These are phyloP conservation scores for Tricholoma sp. DNA, from an alignment of 768 basidiomycete genomes.

Conservation along the genomic window DNA sequence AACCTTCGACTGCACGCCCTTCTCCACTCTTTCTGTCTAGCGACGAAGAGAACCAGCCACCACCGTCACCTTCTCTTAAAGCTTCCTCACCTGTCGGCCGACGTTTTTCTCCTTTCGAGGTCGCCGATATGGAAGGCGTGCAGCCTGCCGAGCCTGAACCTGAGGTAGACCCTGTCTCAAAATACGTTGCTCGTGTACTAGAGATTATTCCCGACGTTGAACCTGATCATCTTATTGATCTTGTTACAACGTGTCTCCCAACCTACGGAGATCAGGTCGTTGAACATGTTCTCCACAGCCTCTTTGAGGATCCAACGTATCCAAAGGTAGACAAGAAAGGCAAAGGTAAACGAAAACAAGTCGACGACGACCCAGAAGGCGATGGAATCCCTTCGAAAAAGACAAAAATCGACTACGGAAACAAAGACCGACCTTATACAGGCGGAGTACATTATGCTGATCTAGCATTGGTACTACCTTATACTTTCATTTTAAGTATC, in stretches of 20 bases:
- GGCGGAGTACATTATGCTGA: conserved; percentile 44
- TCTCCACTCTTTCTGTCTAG: not conserved
- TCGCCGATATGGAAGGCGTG: not conserved
- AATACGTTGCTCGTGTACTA: conserved; percentile 43
- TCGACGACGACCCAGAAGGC: conserved; percentile 27
- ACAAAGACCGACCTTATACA: conserved; percentile 35
- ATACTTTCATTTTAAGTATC: conserved; percentile 2
- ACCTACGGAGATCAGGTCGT: conserved; percentile 36
- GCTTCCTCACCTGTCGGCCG: not conserved
- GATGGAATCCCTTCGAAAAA: conserved; percentile 27
- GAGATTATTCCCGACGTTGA: conserved; percentile 71
- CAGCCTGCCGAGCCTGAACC: not conserved
- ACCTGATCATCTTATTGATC: conserved; percentile 42
- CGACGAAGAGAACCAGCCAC: conserved; percentile 4
- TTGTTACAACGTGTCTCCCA: conserved; percentile 40
- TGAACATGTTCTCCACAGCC: conserved; percentile 48
- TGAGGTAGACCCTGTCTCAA: not conserved
- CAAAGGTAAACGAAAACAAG: conserved; percentile 24
- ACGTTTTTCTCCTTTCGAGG: not conserved
- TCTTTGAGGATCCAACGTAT: conserved; percentile 58
- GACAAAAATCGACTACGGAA: conserved; percentile 50
- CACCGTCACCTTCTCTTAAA: not conserved
- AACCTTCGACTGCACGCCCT: not conserved
- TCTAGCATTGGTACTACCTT: conserved; percentile 44
- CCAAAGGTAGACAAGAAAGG: conserved; percentile 38